Percentiles rank a stretch among this genome's conserved stretches.
Conservation (phyloP, 306 rosid species). For the Sechiopsis laciniata region DNA sequence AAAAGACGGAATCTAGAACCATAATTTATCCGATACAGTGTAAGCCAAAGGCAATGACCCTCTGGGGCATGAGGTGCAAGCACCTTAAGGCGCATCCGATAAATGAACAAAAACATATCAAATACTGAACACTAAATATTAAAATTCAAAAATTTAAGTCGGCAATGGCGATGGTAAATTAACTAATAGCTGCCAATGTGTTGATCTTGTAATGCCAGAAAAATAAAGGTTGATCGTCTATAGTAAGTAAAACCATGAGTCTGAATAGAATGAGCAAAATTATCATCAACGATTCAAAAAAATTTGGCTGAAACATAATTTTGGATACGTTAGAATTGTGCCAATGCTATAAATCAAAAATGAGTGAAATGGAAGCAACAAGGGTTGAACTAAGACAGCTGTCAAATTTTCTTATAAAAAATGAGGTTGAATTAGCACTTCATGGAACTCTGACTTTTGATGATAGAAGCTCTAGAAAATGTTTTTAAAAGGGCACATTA, state of each 20-base stretch:
- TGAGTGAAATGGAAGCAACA: not conserved
- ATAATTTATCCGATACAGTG: too few relatives aligned
- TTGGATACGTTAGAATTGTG: not conserved
- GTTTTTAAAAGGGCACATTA: not conserved
- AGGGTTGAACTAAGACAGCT: too few relatives aligned
- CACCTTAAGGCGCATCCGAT: too few relatives aligned
- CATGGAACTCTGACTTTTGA: not conserved
- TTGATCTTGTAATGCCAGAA: not conserved
- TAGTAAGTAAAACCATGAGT: not conserved
- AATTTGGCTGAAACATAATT: not conserved
- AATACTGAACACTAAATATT: not conserved
- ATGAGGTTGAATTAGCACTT: not conserved
- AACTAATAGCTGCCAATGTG: not conserved
- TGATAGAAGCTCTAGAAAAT: conserved; percentile 3
- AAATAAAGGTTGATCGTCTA: conserved; percentile 2
- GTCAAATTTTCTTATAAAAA: too few relatives aligned
- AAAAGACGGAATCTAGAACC: not conserved
- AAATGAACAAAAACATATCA: conserved; percentile 4
- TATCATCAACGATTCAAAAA: not conserved
- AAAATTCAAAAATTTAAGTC: not conserved
- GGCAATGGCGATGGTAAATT: not conserved
- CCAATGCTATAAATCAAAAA: not conserved
- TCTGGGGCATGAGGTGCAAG: too few relatives aligned
- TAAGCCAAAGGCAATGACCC: too few relatives aligned
- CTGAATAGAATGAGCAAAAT: not conserved